Evolutionary conservation across 2,329 filamentous ascomycete species (phyloP), one percentile per base, ranked within the genome.

Genomic region (Coniochaeta prunicola): DNA sequence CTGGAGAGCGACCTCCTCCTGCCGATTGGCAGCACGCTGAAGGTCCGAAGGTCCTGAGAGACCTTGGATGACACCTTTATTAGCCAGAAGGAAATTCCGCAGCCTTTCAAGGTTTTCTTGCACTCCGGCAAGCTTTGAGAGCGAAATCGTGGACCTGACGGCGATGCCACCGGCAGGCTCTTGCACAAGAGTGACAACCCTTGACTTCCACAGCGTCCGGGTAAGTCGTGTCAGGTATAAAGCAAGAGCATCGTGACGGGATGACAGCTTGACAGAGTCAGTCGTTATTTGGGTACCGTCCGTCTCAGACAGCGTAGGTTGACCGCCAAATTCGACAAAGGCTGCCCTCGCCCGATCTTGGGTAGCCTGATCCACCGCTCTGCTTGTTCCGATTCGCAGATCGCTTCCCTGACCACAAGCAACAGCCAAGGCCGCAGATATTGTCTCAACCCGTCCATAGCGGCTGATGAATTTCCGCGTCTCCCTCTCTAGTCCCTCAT

Each of bases 391-490:
- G 21, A 90, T 83, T 26, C 80, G 74, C 2, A 80, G 71, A 67
- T 96, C 93, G 28, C 89, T 87, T 10, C 92, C 93, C 70, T 97
- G 92, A 4, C 93, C 92, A 71, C 94, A 99, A 38, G 94, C 92
- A 31, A 99, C 94, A 12, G 94, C 94, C 57, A 99, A 77, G 28
- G 94, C 92, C 42, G 93, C 92, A 0, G 94, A 91, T 58, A 96
- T 87, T 0, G 90, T 94, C 71, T 99, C 94, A 3, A 88, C 87
- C 12, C 92, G 85, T 13, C 94, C 94, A 70, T 97, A 99, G 10
- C 87, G 82, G 59, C 87, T 84, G 61, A 94, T 90, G 66, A 99
- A 93, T 61, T 86, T 90, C 58, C 89, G 89, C 24, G 96, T 83
- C 65, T 96, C 90, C 19, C 81, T 84, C 65, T 96, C 92, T 10